Base-by-base conservation (phyloP, 73 alveolate genomes). In the Blepharisma japonicum region DNA sequence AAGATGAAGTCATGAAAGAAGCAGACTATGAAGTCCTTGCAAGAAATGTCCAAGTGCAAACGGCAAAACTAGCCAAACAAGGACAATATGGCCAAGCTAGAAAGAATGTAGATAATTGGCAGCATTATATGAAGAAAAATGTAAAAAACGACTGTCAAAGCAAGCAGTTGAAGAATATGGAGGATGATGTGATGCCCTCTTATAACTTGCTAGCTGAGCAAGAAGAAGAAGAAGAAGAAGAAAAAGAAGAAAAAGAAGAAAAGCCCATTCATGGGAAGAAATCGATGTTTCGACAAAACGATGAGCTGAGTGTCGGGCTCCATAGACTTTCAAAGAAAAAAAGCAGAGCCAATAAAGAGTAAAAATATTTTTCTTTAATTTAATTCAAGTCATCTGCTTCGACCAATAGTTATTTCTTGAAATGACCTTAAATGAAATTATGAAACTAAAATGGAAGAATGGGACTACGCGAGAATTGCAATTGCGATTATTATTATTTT, bases 21-120 rank as follows among this genome's bases (percentile, higher is more conserved):
- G 98, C 95, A 0, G 66, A 94, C 78, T 55, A 87, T 18, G 86
- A 91, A 55, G 87, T 96, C 14, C 78, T 95, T 51, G 91, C 92
- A 39, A 71, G 84, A 48, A 89, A 92, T 78, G 93, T 92, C 55
- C 78, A 88, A 14, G 87, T 89, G 71, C 88, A 93, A 79, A 78
- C 96, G 11, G 94, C 99, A 11, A 68, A 87, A 71, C 66, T 93
- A 39, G 98, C 97, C 6, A 78, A 81, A 68, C 53, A 71, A 51
- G 97, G 97, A 6, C 56, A 89, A 14, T 81, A 68, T 67, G 77
- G 82, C 71, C 87, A 78, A 50, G 98, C 98, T 14, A 85, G 92
- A 68, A 86, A 83, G 2, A 79, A 80, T 50, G 82, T 81, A 48
- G 56, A 86, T 47, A 55, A 51, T 39, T 88, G 92, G 87, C 74